phyloP scores from a whole-genome alignment of 202 grass and related monocot species.

The Cymbopogon flexuosus region DNA sequence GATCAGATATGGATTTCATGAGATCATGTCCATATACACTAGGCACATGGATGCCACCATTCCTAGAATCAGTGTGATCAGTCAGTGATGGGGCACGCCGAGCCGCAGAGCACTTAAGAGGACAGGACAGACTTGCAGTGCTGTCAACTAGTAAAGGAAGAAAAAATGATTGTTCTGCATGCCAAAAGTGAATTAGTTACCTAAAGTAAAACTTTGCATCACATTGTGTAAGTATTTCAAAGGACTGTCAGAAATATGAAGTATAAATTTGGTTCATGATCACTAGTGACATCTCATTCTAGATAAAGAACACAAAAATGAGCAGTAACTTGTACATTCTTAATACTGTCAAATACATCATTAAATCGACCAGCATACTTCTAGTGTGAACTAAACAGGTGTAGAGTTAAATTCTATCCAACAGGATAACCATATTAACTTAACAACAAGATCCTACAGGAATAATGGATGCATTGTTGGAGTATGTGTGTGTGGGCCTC shows the following conservation, averaged over 20 bases:
- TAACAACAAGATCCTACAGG: not conserved
- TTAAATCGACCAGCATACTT: not conserved
- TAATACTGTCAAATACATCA: not conserved
- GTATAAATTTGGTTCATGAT: not conserved
- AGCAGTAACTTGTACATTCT: not conserved
- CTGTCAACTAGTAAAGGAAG: not conserved
- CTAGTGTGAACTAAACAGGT: not conserved
- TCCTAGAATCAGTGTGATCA: conserved; percentile 6
- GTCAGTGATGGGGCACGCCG: conserved; percentile 2
- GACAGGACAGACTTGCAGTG: conserved; percentile 4
- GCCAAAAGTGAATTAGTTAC: not conserved
- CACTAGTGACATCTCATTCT: not conserved
- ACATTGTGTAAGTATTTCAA: not conserved
- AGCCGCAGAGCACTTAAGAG: not conserved
- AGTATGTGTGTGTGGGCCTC: too few relatives aligned
- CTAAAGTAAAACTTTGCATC: not conserved
- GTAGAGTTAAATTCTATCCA: not conserved
- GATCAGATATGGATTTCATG: conserved; percentile 44
- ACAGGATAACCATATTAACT: not conserved
- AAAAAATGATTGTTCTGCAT: conserved; percentile 24
- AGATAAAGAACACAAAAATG: not conserved
- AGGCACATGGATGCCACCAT: conserved; percentile 8
- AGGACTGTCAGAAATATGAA: not conserved
- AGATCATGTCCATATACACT: conserved; percentile 27
- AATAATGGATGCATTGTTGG: not conserved